Evolutionary conservation across 768 basidiomycete species (phyloP), one percentile per base, ranked within the genome.

Genomic region (Amanita exitialis): DNA sequence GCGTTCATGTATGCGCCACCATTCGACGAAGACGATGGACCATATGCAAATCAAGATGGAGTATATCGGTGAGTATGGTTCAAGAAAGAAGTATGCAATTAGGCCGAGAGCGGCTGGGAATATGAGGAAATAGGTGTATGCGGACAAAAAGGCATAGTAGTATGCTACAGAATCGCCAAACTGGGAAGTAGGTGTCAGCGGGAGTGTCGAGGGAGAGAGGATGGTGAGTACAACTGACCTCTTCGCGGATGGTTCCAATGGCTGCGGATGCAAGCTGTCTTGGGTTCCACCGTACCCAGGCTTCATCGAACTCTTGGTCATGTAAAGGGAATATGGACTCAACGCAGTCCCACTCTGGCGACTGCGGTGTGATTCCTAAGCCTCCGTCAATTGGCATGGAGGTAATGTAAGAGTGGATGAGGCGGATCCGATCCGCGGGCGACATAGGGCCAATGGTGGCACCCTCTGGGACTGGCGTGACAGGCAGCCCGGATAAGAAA

Each of bases 1-100:
- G 15, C 86, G 80, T 65, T 98, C 90, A 52, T 79, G 79, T 34
- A 96, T 77, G 25, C 87, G 78, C 95, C 95, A 99, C 72, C 82
- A 85, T 64, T 97, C 93, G 54, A 94, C 86, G 59, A 94, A 95
- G 16, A 77, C 64, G 43, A 91, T 73, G 0, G 86, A 83, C 89
- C 94, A 99, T 2, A 92, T 49, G n/a, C 82, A 77, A 43, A 95
- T 69, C 18, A 88, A 66, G 48, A 76, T 66, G 0, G 90, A 90
- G 63, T 92, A 97, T 3, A 78, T 42, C 9, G 86, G 76, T 7
- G 85, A 84, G 66, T 92, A 97, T 0, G 84, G 77, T 0, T 76
- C 73, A 23, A 79, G 77, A 59, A 86, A 74, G 66, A 81, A 76
- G 69, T 82, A 90, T 62, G 82, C 84, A 16, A 78, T 45, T 43